A percentile compares a stretch with the other conserved stretches of the same genome.
These are phyloP conservation scores for Fonsecaea erecta DNA, from an alignment of 2,329 filamentous ascomycete species.

Conservation along the genomic window DNA sequence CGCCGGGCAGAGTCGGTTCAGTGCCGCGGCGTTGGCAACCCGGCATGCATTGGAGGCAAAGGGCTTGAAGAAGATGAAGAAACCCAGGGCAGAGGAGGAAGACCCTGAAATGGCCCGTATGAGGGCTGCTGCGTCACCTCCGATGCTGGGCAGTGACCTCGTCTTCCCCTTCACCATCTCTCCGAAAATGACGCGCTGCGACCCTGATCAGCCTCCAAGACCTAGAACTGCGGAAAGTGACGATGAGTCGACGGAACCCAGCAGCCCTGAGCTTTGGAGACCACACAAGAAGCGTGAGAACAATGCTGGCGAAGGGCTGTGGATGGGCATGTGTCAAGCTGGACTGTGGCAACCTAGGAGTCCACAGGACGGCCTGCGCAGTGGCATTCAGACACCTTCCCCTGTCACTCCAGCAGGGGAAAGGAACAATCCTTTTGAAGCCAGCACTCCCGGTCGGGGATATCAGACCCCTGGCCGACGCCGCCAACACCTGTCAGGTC, in stretches of 20 bases:
- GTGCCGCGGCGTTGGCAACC: constrained; percentile 41
- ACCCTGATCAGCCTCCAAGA: constrained; percentile 69
- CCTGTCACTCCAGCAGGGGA: constrained; percentile 46
- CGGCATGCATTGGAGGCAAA: constrained; percentile 35
- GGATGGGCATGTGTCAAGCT: constrained; percentile 41
- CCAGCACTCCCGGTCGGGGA: constrained; percentile 27
- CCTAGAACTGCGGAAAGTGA: constrained; percentile 56
- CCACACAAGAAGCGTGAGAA: constrained; percentile 37
- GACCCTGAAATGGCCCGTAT: constrained; percentile 54
- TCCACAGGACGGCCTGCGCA: constrained; percentile 37
- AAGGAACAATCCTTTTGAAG: constrained; percentile 40
- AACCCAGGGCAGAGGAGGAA: constrained; percentile 33
- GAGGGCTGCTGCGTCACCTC: constrained; percentile 68
- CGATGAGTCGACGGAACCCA: constrained; percentile 59
- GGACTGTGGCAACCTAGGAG: constrained; percentile 36
- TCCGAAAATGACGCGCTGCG: constrained; percentile 81
- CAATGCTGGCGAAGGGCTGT: constrained; percentile 35
- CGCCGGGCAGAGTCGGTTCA: constrained; percentile 43
- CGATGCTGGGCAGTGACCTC: constrained; percentile 85
- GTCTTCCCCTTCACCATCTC: constrained; percentile 80
- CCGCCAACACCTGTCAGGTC: constrained; percentile 13
- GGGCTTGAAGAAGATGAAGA: constrained; percentile 28
- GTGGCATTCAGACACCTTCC: constrained; percentile 47
- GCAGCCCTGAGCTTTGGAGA: constrained; percentile 38
- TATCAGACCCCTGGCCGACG: constrained; percentile 40